Evolutionary conservation across 257 asterid species (phyloP).

Genomic region (Ilex aquifolium): DNA sequence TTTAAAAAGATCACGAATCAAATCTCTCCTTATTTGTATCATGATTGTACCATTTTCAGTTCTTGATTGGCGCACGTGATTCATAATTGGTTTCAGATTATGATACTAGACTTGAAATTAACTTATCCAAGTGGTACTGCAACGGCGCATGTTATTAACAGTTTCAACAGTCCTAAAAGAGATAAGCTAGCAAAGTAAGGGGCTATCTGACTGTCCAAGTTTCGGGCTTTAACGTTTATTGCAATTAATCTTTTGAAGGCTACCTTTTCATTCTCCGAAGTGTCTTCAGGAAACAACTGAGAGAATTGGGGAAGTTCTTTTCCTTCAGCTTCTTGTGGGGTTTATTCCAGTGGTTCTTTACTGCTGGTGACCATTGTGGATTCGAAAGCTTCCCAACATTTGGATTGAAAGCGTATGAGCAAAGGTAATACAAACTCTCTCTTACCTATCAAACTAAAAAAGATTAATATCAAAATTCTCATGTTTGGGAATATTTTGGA

Average conservation of each 20-base stretch:
- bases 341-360: constrained; percentile 97
- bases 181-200: constrained; percentile 93
- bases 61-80: not conserved
- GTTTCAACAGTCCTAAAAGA: constrained; percentile 92
- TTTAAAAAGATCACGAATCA: no score
- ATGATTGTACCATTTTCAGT: not conserved
- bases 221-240: not conserved
- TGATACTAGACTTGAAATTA: constrained; percentile 84
- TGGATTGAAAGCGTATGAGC: constrained; percentile 74
- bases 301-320: constrained; percentile 77
- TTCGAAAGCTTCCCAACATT: constrained; percentile 73
- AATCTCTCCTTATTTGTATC: no score
- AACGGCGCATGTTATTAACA: constrained; percentile 90
- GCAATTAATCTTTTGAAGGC: constrained; percentile 4
- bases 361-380: constrained; percentile 79
- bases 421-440: constrained; percentile 51
- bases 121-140: constrained; percentile 98
- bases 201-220: not conserved
- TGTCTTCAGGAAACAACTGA: constrained; percentile 74
- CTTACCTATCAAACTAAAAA: not conserved
- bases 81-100: constrained; percentile 41
- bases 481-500: no score
- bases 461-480: no score
- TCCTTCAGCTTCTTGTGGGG: constrained; percentile 95
- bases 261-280: no score